Evolutionary conservation across 768 basidiomycete genomes (phyloP).

Genomic region (Leccinum arenicola): DNA sequence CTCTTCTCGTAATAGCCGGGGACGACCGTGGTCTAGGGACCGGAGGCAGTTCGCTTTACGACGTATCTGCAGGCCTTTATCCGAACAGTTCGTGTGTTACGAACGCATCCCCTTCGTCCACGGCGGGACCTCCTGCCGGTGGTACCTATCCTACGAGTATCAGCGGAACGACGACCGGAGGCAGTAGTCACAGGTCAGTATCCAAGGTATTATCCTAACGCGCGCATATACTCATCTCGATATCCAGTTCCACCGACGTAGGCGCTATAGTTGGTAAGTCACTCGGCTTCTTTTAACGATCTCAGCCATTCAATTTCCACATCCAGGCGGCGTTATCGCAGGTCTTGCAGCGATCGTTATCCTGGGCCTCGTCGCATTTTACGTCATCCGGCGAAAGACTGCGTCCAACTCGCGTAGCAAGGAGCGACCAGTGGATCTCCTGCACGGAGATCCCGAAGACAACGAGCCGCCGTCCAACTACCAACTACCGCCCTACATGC

Average conservation of each 20-base stretch:
- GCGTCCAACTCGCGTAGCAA: constrained; percentile 37
- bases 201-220: not conserved
- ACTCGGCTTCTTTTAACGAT: not conserved
- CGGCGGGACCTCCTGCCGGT: constrained; percentile 72
- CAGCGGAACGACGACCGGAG: constrained; percentile 28
- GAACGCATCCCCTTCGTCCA: constrained; percentile 67
- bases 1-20: constrained; percentile 62
- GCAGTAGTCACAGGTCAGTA: constrained; percentile 26
- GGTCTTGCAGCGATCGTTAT: constrained; percentile 52
- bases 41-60: constrained; percentile 60
- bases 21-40: constrained; percentile 65
- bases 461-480: constrained; percentile 38
- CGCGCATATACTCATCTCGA: constrained; percentile 3
- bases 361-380: constrained; percentile 40
- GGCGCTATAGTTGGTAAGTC: constrained; percentile 51
- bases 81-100: constrained; percentile 56
- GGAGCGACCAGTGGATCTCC: constrained; percentile 65
- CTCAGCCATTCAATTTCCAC: constrained; percentile 6
- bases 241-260: constrained; percentile 34
- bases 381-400: constrained; percentile 49
- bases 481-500: constrained; percentile 68
- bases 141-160: constrained; percentile 63
- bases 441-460: constrained; percentile 55
- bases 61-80: constrained; percentile 50
- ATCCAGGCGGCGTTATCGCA: constrained; percentile 51